These are phyloP conservation scores for Flaveria bidentis DNA, from an alignment of 129 eudicot genomes.

Conservation along the genomic window DNA sequence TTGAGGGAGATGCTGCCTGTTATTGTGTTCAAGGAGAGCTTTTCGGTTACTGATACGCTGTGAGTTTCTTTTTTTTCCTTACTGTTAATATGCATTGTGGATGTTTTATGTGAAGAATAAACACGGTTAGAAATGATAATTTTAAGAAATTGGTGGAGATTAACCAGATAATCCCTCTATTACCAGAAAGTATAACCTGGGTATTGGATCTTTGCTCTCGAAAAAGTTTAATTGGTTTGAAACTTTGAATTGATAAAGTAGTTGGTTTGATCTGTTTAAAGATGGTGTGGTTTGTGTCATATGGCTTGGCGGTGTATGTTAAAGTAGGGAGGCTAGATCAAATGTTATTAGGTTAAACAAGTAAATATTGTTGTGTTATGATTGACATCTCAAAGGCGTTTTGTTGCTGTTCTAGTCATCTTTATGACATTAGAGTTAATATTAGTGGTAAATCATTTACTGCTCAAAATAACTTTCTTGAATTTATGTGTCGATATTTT, in stretches of 20 bases:
- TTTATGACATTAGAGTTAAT: background rate
- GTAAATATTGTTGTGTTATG: background rate
- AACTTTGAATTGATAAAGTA: background rate
- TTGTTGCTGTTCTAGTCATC: background rate
- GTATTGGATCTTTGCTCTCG: too few species aligned
- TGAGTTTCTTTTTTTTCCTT: slow-evolving; percentile 40
- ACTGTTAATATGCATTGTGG: background rate
- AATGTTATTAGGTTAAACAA: background rate
- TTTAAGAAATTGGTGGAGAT: slow-evolving; percentile 18
- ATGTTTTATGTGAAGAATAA: slow-evolving; percentile 15
- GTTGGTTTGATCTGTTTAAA: background rate
- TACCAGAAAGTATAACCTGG: too few species aligned
- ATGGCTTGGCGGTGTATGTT: background rate
- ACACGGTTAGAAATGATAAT: background rate
- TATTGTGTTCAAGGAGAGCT: slow-evolving; percentile 71
- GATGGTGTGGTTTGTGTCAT: slow-evolving; percentile 7
- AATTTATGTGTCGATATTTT: background rate
- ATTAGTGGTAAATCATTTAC: background rate
- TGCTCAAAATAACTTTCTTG: background rate
- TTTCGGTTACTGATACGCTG: slow-evolving; percentile 76
- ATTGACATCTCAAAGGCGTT: background rate
- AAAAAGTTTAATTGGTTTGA: background rate
- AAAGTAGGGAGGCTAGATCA: slow-evolving; percentile 21
- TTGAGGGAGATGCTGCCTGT: slow-evolving; percentile 85
- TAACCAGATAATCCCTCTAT: background rate